Conservation (phyloP, 768 basidiomycete species). For the Hericium coralloides region DNA sequence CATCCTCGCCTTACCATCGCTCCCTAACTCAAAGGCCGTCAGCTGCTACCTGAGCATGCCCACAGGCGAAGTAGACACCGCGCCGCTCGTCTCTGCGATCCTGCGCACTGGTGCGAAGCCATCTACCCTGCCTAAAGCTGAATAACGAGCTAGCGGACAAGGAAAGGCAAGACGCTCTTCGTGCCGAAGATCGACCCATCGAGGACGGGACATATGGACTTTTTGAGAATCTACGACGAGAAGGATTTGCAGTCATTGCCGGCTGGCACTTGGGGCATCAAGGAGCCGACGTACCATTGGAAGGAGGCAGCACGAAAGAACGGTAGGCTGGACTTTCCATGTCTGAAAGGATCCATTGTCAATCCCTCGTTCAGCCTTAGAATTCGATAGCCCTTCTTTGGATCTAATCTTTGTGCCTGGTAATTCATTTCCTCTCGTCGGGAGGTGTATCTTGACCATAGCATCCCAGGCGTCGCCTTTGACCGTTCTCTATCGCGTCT, state of each 20-base stretch:
- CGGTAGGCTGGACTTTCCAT: slow-evolving; percentile 32
- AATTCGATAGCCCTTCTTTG: background rate
- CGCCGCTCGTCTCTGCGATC: slow-evolving; percentile 39
- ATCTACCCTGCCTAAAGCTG: background rate
- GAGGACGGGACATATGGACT: slow-evolving; percentile 46
- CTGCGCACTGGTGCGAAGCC: slow-evolving; percentile 40
- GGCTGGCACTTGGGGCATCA: slow-evolving; percentile 66
- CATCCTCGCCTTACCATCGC: slow-evolving; percentile 42
- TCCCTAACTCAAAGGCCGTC: slow-evolving; percentile 38
- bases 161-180: slow-evolving; percentile 54
- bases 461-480: slow-evolving; percentile 57
- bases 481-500: slow-evolving; percentile 60
- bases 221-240: slow-evolving; percentile 49
- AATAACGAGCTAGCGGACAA: background rate
- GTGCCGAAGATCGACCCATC: slow-evolving; percentile 53
- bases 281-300: slow-evolving; percentile 47
- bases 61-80: slow-evolving; percentile 56
- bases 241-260: slow-evolving; percentile 52
- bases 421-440: slow-evolving; percentile 11
- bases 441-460: background rate
- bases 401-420: slow-evolving; percentile 5
- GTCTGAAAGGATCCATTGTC: background rate
- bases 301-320: slow-evolving; percentile 35
- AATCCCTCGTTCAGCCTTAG: background rate
- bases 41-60: slow-evolving; percentile 84